Base-by-base conservation (phyloP, 2,329 filamentous ascomycete genomes). In the Chalaropsis thielavioides region DNA sequence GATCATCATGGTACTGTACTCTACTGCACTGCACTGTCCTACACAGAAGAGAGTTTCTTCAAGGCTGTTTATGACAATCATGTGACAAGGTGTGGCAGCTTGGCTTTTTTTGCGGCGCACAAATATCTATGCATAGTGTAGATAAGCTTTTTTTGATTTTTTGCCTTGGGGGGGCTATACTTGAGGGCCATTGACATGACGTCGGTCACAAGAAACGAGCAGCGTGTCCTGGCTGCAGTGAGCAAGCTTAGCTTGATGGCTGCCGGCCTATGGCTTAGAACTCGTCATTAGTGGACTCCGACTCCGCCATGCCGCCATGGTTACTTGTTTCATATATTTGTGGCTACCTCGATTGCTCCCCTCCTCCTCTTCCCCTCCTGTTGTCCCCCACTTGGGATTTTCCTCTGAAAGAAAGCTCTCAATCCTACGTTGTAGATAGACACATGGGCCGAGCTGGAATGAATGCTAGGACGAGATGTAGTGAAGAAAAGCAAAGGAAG, bases 381-480 rank as follows among this genome's bases (percentile, higher is more conserved):
- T 46, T 46, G 44, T 22, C 22, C 22, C 22, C 11, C 44, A 10
- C 17, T n/a, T 22, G 15, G 24, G 27, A 8, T 22, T 35, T 13
- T 58, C 54, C 15, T 38, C 54, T 27, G 11, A 31, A n/a, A 58
- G 24, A 35, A 58, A 58, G 54, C 24, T 35, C 31, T 58, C 54
- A 31, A 58, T 58, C 54, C 54, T 58, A 35, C 54, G 54, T 35
- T 58, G 54, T n/a, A 38, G 54, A n/a, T n/a, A 38, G 54, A n/a
- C 11, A 38, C 54, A 58, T 58, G 54, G 54, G 5, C 31, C 54
- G 24, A 22, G 31, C 31, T 58, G 24, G 54, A 58, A 58, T 58
- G 54, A 58, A 58, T 58, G 54, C 31, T 58, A 58, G 13, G 27
- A 35, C 54, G 24, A 58, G 31, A 61, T 43, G 15, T 13, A 44